Percentiles rank a stretch among this genome's conserved stretches.
These are phyloP conservation scores for Candida namnaoensis DNA, from an alignment of 805 yeast genomes.

Conservation along the genomic window DNA sequence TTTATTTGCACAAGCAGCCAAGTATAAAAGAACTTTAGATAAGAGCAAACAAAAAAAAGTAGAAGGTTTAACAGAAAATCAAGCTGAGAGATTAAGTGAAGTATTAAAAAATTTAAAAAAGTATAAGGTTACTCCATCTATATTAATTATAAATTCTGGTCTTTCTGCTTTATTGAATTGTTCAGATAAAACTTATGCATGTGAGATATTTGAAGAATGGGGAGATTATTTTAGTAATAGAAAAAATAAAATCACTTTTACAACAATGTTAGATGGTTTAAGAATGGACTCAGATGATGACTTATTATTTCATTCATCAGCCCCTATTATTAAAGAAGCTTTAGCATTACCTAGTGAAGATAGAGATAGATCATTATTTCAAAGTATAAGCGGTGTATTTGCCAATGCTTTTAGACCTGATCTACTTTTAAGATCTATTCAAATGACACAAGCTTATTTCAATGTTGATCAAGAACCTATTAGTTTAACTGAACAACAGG, in stretches of 20 bases:
- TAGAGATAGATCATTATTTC: conserved; percentile 10
- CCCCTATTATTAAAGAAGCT: conserved; percentile 2
- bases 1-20: conserved; percentile 35
- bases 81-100: conserved; percentile 23
- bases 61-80: conserved; percentile 22
- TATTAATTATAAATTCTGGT: conserved; percentile 36
- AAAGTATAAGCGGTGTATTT: background rate
- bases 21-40: conserved; percentile 12
- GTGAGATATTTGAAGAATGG: conserved; percentile 27
- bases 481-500: background rate
- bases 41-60: conserved; percentile 1
- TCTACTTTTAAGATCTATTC: conserved; percentile 10
- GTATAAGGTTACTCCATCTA: conserved; percentile 20
- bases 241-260: conserved; percentile 22
- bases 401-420: conserved; percentile 1
- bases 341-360: conserved; percentile 1
- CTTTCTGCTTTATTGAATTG: conserved; percentile 35
- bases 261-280: conserved; percentile 16
- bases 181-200: conserved; percentile 25
- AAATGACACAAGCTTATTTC: conserved; percentile 10
- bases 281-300: conserved; percentile 6
- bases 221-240: conserved; percentile 11
- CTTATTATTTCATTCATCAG: conserved; percentile 4
- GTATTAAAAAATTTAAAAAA: conserved; percentile 22
- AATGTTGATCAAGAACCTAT: conserved; percentile 4